Evolutionary conservation across 2,329 filamentous ascomycete genomes (phyloP).

Genomic region (Phyllosticta citriasiana): DNA sequence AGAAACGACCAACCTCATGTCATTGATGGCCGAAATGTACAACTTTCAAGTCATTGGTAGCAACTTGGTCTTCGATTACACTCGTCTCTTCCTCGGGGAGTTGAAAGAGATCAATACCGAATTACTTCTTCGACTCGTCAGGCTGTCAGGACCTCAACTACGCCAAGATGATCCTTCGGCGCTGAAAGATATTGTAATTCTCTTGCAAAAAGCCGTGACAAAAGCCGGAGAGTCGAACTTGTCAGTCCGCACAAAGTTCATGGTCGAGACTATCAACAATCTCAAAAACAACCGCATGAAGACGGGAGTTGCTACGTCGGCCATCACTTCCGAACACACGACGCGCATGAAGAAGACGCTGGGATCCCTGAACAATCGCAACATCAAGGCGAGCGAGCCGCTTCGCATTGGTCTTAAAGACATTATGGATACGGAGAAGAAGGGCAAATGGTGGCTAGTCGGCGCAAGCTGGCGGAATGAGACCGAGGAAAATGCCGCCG

Average conservation of each 20-base stretch:
- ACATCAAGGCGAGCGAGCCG: slow-evolving; percentile 66
- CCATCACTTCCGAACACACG: slow-evolving; percentile 69
- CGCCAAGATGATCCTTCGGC: slow-evolving; percentile 81
- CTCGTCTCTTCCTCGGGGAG: slow-evolving; percentile 63
- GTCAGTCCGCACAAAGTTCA: slow-evolving; percentile 86
- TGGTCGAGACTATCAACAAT: slow-evolving; percentile 93
- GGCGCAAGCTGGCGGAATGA: slow-evolving; percentile 73
- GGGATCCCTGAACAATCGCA: slow-evolving; percentile 60
- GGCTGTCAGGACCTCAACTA: slow-evolving; percentile 65
- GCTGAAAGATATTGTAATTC: slow-evolving; percentile 76
- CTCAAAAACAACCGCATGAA: slow-evolving; percentile 91
- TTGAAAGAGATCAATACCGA: slow-evolving; percentile 84
- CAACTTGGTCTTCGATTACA: slow-evolving; percentile 81
- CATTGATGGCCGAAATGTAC: slow-evolving; percentile 77
- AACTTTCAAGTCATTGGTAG: slow-evolving; percentile 81
- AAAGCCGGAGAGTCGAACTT: slow-evolving; percentile 59
- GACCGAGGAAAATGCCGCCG: slow-evolving; percentile 21
- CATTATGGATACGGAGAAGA: slow-evolving; percentile 71
- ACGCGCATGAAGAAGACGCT: slow-evolving; percentile 82
- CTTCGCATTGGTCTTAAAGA: slow-evolving; percentile 73
- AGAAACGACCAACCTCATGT: slow-evolving; percentile 65
- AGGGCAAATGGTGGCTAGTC: slow-evolving; percentile 97
- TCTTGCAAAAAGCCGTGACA: slow-evolving; percentile 63
- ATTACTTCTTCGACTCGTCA: slow-evolving; percentile 73
- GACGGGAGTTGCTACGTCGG: slow-evolving; percentile 58